These are phyloP conservation scores for Psidium friedrichsthalianum DNA, from an alignment of 345 rosid genomes.

Conservation along the genomic window DNA sequence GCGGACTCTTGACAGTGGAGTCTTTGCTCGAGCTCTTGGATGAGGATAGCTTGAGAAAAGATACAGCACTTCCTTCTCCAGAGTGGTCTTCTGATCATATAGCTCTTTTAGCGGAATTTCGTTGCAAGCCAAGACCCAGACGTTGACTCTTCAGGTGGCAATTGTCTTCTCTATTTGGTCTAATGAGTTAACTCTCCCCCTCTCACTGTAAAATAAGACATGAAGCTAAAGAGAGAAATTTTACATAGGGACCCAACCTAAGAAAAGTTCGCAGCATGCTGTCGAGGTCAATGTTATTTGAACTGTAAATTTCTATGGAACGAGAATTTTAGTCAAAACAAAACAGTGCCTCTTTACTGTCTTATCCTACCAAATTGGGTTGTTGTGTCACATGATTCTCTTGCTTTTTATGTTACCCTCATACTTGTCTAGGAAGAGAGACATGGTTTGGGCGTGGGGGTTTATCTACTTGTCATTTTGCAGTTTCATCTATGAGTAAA, in stretches of 20 bases:
- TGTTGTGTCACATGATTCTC: neutral
- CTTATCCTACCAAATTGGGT: neutral
- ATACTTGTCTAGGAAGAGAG: neutral
- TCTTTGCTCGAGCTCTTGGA: slow-evolving; percentile 95
- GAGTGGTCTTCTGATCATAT: slow-evolving; percentile 99
- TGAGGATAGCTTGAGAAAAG: slow-evolving; percentile 95
- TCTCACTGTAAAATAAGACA: neutral
- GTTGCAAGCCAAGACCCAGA: slow-evolving; percentile 83
- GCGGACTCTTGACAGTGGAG: slow-evolving; percentile 91
- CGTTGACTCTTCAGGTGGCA: slow-evolving; percentile 50
- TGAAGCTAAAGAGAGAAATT: neutral
- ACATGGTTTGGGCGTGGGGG: neutral
- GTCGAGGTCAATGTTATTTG: neutral
- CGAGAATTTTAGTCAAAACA: neutral
- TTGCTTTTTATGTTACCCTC: neutral
- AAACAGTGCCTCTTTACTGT: neutral
- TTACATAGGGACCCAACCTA: neutral
- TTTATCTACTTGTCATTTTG: neutral
- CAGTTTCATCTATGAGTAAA: neutral
- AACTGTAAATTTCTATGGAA: neutral
- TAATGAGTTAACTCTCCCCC: neutral
- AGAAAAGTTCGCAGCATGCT: neutral
- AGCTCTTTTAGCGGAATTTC: slow-evolving; percentile 93
- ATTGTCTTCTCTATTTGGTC: neutral
- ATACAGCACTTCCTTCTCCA: slow-evolving; percentile 98